Conservation (phyloP, 2,329 filamentous ascomycete genomes). For the Xylariaceae sp. region DNA sequence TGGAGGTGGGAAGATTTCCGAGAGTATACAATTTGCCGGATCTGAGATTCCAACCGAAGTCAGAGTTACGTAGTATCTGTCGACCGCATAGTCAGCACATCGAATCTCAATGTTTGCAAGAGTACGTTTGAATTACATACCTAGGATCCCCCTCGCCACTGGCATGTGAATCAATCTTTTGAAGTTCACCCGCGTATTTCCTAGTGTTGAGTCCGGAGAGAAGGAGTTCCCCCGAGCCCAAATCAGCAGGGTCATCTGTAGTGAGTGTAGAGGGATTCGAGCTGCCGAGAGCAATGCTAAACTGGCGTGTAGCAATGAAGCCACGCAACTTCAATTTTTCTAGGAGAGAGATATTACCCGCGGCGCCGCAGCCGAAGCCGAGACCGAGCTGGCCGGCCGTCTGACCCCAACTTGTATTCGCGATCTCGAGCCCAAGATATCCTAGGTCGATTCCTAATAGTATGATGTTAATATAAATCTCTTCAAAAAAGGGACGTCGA, state of each 20-base stretch:
- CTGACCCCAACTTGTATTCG: conserved; percentile 15
- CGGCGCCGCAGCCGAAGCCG: conserved; percentile 17
- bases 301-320: conserved; percentile 16
- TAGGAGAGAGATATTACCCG: conserved; percentile 8
- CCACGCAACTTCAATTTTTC: conserved; percentile 15
- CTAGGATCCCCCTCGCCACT: conserved; percentile 2
- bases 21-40: conserved; percentile 9
- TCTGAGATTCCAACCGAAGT: conserved; percentile 17
- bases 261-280: conserved; percentile 1
- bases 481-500: not conserved
- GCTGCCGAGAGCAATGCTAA: conserved; percentile 22
- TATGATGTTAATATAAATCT: not conserved
- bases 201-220: conserved; percentile 20
- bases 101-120: not conserved
- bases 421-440: conserved; percentile 13
- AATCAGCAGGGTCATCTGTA: not conserved
- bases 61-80: conserved; percentile 18
- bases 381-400: conserved; percentile 19
- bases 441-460: conserved; percentile 10
- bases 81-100: not conserved
- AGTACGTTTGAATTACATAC: conserved; percentile 11
- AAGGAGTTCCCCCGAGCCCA: conserved; percentile 20
- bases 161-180: conserved; percentile 4
- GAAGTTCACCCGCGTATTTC: conserved; percentile 21
- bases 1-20: not conserved